phyloP scores from a whole-genome alignment of 2,329 filamentous ascomycete genomes.

The Diaporthe amygdali region DNA sequence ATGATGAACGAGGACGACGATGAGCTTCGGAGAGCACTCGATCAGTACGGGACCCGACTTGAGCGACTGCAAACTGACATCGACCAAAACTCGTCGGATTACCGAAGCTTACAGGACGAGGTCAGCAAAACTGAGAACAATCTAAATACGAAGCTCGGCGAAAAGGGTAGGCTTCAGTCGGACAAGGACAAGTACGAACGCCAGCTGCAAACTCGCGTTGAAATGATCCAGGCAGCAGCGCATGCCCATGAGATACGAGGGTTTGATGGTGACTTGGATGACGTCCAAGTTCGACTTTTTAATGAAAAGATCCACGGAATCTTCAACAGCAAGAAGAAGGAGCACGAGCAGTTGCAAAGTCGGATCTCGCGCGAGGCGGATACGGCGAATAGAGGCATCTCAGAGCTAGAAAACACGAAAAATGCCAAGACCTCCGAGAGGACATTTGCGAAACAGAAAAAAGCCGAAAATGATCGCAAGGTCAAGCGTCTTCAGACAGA shows the following conservation, averaged over 20 bases:
- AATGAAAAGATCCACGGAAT: conserved; percentile 78
- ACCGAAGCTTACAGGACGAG: conserved; percentile 65
- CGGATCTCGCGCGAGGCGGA: conserved; percentile 78
- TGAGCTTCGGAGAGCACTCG: conserved; percentile 72
- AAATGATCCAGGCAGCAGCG: conserved; percentile 80
- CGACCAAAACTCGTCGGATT: conserved; percentile 66
- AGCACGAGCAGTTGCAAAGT: conserved; percentile 75
- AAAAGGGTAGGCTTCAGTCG: conserved; percentile 80
- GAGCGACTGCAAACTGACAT: conserved; percentile 67
- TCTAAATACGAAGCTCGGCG: conserved; percentile 60
- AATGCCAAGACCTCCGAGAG: conserved; percentile 77
- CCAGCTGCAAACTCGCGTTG: conserved; percentile 73
- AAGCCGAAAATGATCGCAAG: conserved; percentile 75
- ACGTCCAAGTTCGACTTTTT: conserved; percentile 76
- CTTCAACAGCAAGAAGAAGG: conserved; percentile 77
- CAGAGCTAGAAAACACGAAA: conserved; percentile 75
- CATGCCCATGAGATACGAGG: conserved; percentile 80
- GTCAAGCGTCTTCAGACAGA: conserved; percentile 69
- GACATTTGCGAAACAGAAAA: conserved; percentile 73
- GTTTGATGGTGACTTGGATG: conserved; percentile 79
- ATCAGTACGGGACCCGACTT: conserved; percentile 80
- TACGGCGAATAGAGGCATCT: conserved; percentile 73
- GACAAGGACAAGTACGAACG: conserved; percentile 87
- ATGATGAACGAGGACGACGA: conserved; percentile 81
- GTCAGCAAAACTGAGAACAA: conserved; percentile 50